Base-by-base conservation (phyloP, 2,329 filamentous ascomycete species). In the Rhinocladiella similis region DNA sequence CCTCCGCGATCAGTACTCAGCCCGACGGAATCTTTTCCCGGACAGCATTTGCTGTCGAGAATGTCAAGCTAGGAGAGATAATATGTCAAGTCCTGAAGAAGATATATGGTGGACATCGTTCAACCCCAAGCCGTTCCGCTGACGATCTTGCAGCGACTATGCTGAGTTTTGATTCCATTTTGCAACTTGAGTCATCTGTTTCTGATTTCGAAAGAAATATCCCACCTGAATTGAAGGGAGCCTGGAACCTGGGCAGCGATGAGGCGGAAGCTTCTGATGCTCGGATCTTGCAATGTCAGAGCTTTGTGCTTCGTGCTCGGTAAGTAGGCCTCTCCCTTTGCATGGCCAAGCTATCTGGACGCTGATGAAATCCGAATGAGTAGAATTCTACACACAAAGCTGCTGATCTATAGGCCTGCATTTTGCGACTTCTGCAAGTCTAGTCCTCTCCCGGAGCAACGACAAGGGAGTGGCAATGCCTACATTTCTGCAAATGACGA, bases 331-430 rank as follows among this genome's bases (percentile, higher is more conserved):
- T 33, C 12, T 46, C 5, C 19, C 19, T 46, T 16, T 5, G 5
- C 22, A 20, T 25, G 22, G 7, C 7, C 18, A 35, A 29, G 14
- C n/a, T 22, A 33, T 29, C 43, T 3, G 18, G n/a, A 20, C 43
- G n/a, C 22, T 52, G n/a, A 42, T 43, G 5, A 18, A 19, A 13
- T 16, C 43, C 14, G 12, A 29, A 20, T 25, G 22, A 25, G 22
- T 39, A 53, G 50, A 20, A 14, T 20, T 14, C 16, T 47, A 36
- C 50, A 53, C 19, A 29, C 19, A n/a, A 45, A 20, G 36, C 25
- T 53, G 5, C 36, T 53, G 50, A 39, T 53, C 6, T 53, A 33
- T 53, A 39, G 50, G 16, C 50, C 50, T 13, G 33, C 41, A 25
- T 53, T 53, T 20, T 52, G 35, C 13, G 43, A 29, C n/a, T 12